phyloP scores from a whole-genome alignment of 1,284 basidiomycete species.

The Lignosus rhinocerotis region DNA sequence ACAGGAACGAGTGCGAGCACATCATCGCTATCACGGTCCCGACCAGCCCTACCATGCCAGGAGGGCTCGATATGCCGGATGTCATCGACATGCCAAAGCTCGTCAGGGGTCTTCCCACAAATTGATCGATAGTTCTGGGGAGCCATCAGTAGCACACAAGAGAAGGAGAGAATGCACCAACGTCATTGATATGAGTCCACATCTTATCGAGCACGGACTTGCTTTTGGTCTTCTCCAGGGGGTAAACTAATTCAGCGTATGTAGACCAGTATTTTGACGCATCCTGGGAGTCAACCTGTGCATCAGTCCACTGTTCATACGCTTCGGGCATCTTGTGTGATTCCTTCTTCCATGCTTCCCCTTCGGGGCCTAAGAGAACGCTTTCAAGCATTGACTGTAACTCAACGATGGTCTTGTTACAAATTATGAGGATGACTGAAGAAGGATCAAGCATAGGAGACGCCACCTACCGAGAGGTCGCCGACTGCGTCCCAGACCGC shows the following conservation, averaged over 20 bases:
- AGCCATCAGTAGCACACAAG: background rate
- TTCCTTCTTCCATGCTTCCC: slow-evolving; percentile 48
- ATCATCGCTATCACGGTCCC: slow-evolving; percentile 23
- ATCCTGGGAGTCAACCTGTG: slow-evolving; percentile 57
- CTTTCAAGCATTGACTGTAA: slow-evolving; percentile 62
- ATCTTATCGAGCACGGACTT: slow-evolving; percentile 52
- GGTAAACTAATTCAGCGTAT: slow-evolving; percentile 59
- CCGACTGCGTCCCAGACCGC: slow-evolving; percentile 76
- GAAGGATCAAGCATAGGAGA: background rate
- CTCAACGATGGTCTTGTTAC: slow-evolving; percentile 55
- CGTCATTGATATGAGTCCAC: slow-evolving; percentile 65
- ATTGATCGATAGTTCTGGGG: slow-evolving; percentile 57
- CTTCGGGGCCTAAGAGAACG: slow-evolving; percentile 54
- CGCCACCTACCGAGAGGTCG: slow-evolving; percentile 62
- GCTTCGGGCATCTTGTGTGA: slow-evolving; percentile 53
- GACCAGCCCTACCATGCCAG: slow-evolving; percentile 49
- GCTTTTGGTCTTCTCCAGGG: slow-evolving; percentile 55
- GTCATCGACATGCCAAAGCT: slow-evolving; percentile 63
- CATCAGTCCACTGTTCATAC: slow-evolving; percentile 65
- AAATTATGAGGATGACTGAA: too few relatives aligned
- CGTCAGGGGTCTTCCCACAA: slow-evolving; percentile 55
- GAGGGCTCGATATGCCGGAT: slow-evolving; percentile 52
- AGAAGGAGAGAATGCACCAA: slow-evolving; percentile 33
- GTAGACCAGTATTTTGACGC: slow-evolving; percentile 51
- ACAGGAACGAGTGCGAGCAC: slow-evolving; percentile 24